Evolutionary conservation across 2,329 filamentous ascomycete species (phyloP).

Genomic region (Gaeumannomyces tritici): DNA sequence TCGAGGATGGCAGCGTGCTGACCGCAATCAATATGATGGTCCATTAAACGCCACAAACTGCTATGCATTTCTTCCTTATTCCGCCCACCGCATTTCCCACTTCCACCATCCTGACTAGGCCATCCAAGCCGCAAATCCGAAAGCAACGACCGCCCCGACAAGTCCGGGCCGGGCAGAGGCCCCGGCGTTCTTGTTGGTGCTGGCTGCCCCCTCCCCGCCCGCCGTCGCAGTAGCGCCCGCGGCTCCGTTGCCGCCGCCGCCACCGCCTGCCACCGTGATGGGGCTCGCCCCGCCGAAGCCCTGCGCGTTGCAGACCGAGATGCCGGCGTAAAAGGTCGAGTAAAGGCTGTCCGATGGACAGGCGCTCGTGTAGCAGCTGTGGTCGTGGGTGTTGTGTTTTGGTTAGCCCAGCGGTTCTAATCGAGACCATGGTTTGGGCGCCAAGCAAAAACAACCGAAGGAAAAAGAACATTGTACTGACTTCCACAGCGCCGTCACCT

Average conservation of each 20-base stretch:
- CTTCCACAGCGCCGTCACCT: background rate
- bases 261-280: background rate
- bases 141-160: background rate
- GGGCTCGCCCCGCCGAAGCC: background rate
- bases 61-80: too few species aligned
- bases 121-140: background rate
- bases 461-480: background rate
- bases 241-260: too few species aligned
- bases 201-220: background rate
- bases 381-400: too few species aligned
- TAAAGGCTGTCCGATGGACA: background rate
- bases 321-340: background rate
- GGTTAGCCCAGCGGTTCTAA: too few species aligned
- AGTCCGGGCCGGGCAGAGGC: background rate
- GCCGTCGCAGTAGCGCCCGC: background rate
- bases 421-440: too few species aligned
- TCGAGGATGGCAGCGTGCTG: too few species aligned
- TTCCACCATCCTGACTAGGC: too few species aligned
- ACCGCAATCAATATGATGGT: too few species aligned
- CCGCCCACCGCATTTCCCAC: too few species aligned
- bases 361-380: background rate
- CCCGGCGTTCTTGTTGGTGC: background rate
- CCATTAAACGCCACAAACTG: too few species aligned
- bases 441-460: too few species aligned
- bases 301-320: background rate